A percentile compares a stretch with the other conserved stretches of the same genome.
Evolutionary conservation across 139 green algal species (phyloP).

Genomic region (Pleodorina starrii): DNA sequence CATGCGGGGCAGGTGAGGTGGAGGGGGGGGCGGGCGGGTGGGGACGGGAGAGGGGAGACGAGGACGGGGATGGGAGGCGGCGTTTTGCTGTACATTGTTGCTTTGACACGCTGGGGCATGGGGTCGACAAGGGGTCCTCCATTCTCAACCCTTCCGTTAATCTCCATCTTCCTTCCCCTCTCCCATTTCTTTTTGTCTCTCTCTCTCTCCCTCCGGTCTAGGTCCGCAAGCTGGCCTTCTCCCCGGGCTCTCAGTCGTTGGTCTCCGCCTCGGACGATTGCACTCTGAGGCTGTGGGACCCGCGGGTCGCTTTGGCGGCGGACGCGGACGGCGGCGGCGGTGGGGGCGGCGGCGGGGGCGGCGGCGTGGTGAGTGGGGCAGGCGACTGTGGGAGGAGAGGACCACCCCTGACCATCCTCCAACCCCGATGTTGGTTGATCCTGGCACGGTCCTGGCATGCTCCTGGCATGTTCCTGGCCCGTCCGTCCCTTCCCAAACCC

Average conservation of each 20-base stretch:
- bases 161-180: background rate
- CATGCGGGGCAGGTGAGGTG: slow-evolving; percentile 29
- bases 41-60: background rate
- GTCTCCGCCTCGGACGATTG: slow-evolving; percentile 24
- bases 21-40: background rate
- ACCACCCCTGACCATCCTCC: no score
- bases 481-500: no score
- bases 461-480: no score
- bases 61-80: background rate
- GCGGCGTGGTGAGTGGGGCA: no score
- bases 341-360: background rate
- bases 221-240: slow-evolving; percentile 26
- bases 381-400: no score
- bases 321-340: background rate
- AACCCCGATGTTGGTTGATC: no score
- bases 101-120: no score
- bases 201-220: background rate
- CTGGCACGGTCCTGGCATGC: no score
- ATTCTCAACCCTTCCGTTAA: no score
- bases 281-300: slow-evolving; percentile 41
- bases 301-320: background rate
- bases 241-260: background rate
- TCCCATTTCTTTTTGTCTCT: background rate
- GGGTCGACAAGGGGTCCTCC: no score
- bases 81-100: no score